A percentile compares a stretch with the other conserved stretches of the same genome.
Conservation (phyloP, 2,329 filamentous ascomycete species). For the Sporothrix brunneoviolacea region DNA sequence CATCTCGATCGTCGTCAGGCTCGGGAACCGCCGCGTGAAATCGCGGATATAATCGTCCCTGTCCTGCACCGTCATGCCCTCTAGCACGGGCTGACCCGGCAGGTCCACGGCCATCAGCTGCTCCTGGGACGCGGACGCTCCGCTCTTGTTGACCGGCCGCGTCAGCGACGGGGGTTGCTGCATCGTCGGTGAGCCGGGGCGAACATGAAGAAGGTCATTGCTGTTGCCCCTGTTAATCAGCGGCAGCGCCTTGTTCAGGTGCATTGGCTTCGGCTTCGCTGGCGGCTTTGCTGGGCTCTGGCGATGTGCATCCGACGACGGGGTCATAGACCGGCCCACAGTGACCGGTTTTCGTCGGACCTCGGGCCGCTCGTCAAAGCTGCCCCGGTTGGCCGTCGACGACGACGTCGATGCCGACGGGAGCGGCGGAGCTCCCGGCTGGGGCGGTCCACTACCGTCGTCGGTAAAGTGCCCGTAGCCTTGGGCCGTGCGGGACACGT, state of each 20-base stretch:
- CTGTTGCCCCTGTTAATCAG: neutral
- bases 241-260: slow-evolving; percentile 43
- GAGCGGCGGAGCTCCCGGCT: slow-evolving; percentile 24
- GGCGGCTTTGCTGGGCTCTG: slow-evolving; percentile 33
- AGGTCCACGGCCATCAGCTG: slow-evolving; percentile 40
- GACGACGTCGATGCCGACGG: slow-evolving; percentile 21
- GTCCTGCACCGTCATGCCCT: slow-evolving; percentile 48
- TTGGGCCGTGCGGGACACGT: slow-evolving; percentile 65
- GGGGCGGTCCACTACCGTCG: slow-evolving; percentile 22
- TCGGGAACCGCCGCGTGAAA: slow-evolving; percentile 84
- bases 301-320: neutral
- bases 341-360: slow-evolving; percentile 13
- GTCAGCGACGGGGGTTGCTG: slow-evolving; percentile 18
- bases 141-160: slow-evolving; percentile 19
- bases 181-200: slow-evolving; percentile 36
- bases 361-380: slow-evolving; percentile 13
- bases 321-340: neutral
- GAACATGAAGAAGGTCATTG: slow-evolving; percentile 24
- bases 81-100: slow-evolving; percentile 42
- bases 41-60: slow-evolving; percentile 60
- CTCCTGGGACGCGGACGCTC: neutral
- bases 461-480: slow-evolving; percentile 80
- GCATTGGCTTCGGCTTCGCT: slow-evolving; percentile 55
- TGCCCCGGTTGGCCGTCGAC: slow-evolving; percentile 22
- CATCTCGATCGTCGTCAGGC: slow-evolving; percentile 77